A percentile compares a stretch with the other conserved stretches of the same genome.
Conservation (phyloP, 2,329 filamentous ascomycete species). For the Juglanconis sp. region DNA sequence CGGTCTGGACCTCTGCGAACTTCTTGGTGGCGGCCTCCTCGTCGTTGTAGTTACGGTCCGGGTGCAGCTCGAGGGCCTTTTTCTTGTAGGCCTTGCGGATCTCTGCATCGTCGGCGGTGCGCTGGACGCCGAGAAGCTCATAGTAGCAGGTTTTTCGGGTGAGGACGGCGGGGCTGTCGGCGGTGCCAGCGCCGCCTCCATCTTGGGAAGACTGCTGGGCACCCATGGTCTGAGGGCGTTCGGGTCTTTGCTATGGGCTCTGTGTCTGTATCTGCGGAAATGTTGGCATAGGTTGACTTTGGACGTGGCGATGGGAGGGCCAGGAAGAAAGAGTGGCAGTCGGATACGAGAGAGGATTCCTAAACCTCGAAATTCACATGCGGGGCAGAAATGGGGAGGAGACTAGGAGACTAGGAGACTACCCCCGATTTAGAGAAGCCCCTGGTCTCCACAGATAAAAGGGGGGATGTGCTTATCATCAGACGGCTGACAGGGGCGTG, state of each 20-base stretch:
- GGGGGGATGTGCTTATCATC: too few species aligned
- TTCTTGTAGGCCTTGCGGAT: conserved; percentile 91
- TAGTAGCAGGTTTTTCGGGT: conserved; percentile 74
- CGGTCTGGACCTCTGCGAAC: conserved; percentile 89
- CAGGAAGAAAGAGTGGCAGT: too few species aligned
- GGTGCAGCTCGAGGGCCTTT: conserved; percentile 90
- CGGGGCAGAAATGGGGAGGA: not conserved
- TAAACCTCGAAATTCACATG: not conserved
- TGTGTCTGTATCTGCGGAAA: not conserved
- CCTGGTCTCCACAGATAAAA: too few species aligned
- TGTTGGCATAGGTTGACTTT: not conserved
- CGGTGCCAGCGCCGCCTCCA: conserved; percentile 23
- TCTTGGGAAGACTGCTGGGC: conserved; percentile 50
- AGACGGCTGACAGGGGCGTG: too few species aligned
- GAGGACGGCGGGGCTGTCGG: conserved; percentile 21
- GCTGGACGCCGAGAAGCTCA: conserved; percentile 72
- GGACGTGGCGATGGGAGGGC: too few species aligned
- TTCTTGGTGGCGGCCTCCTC: conserved; percentile 76
- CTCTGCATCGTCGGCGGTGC: conserved; percentile 77
- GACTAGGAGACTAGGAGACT: too few species aligned
- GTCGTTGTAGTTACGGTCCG: conserved; percentile 88
- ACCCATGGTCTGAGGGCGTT: conserved; percentile 40
- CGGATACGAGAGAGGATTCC: too few species aligned
- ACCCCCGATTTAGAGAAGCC: too few species aligned
- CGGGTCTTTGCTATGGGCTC: not conserved